Conservation (phyloP, 257 asterid species). For the Scutellaria baicalensis region DNA sequence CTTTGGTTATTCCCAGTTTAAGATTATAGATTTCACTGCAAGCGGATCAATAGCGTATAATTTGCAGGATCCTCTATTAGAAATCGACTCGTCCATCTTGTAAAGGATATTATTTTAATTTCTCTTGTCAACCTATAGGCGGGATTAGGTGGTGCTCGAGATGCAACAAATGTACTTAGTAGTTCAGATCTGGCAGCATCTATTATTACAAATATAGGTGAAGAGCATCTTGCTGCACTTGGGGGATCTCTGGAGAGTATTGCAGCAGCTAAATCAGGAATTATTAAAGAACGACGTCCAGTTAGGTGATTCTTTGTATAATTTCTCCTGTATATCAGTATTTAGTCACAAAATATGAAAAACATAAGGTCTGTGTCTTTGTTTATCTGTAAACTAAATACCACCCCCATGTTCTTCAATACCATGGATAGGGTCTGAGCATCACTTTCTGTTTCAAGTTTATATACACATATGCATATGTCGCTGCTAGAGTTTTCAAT, state of each 20-base stretch:
- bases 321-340: conserved; percentile 2
- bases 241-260: conserved; percentile 96
- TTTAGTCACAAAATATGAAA: not conserved
- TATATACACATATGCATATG: not conserved
- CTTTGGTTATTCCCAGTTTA: not conserved
- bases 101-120: conserved; percentile 1
- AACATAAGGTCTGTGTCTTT: not conserved
- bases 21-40: not conserved
- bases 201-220: conserved; percentile 82
- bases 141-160: conserved; percentile 93
- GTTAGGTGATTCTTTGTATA: conserved; percentile 78
- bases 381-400: not conserved
- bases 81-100: not conserved
- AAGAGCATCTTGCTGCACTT: conserved; percentile 90
- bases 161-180: conserved; percentile 84
- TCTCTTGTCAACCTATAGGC: conserved; percentile 34
- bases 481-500: conserved; percentile 1
- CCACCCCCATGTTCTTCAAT: not conserved
- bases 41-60: not conserved
- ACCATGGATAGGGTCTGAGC: too few relatives aligned
- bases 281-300: conserved; percentile 78
- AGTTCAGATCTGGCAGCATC: conserved; percentile 64
- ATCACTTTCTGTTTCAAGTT: not conserved
- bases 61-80: not conserved
- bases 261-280: conserved; percentile 88